Conservation (phyloP, 441 rosid species). For the Erodium moschatum region DNA sequence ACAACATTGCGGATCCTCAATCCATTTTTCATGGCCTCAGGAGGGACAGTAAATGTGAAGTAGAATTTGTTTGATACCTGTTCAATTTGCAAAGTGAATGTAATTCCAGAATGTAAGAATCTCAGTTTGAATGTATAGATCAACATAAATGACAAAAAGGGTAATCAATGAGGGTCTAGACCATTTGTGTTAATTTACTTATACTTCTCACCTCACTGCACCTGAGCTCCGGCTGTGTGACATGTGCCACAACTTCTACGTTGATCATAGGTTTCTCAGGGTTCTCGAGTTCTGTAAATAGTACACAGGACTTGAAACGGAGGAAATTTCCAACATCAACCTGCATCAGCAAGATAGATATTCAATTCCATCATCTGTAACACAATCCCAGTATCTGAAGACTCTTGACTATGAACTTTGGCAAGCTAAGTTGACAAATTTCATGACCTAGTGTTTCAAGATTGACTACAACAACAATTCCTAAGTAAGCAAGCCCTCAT, state of each 20-base stretch:
- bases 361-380: not conserved
- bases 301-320: slow-evolving; percentile 64
- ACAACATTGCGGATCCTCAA: slow-evolving; percentile 58
- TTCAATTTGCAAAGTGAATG: not conserved
- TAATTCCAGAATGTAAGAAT: not conserved
- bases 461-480: no score
- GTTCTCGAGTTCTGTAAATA: slow-evolving; percentile 56
- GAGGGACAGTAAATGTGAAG: slow-evolving; percentile 64
- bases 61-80: slow-evolving; percentile 77
- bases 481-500: no score
- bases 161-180: no score
- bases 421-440: no score
- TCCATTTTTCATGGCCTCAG: slow-evolving; percentile 45
- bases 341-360: slow-evolving; percentile 25
- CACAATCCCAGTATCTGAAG: no score
- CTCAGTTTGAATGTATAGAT: no score
- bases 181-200: no score
- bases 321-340: slow-evolving; percentile 81
- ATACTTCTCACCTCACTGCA: slow-evolving; percentile 52
- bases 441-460: no score
- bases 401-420: no score
- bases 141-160: no score
- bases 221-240: slow-evolving; percentile 70
- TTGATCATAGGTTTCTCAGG: slow-evolving; percentile 58
- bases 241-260: slow-evolving; percentile 83